Evolutionary conservation across 129 eudicot genomes (phyloP).

Genomic region (Artemisia annua): DNA sequence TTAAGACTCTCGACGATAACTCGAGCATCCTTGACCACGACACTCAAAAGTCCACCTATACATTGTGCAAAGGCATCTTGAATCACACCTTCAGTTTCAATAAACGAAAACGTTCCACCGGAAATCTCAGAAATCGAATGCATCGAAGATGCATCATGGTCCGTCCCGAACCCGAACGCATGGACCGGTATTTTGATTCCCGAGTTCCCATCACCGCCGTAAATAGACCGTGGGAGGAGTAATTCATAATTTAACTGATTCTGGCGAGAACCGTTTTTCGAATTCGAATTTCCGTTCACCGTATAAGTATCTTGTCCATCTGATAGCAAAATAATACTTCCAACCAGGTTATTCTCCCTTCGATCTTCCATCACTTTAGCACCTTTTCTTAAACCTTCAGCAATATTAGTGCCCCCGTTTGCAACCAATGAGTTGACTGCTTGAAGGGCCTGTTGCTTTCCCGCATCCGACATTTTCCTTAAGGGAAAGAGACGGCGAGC

Average conservation of each 20-base stretch:
- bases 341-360: slow-evolving; percentile 72
- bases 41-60: slow-evolving; percentile 87
- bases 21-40: slow-evolving; percentile 68
- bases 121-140: slow-evolving; percentile 79
- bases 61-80: slow-evolving; percentile 96
- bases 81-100: slow-evolving; percentile 75
- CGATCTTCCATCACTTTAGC: slow-evolving; percentile 84
- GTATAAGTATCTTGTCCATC: slow-evolving; percentile 90
- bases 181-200: slow-evolving; percentile 72
- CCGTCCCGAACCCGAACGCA: slow-evolving; percentile 76
- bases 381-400: slow-evolving; percentile 83
- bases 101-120: slow-evolving; percentile 86
- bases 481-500: slow-evolving; percentile 88
- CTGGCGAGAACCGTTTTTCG: slow-evolving; percentile 20
- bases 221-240: slow-evolving; percentile 59
- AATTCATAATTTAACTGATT: slow-evolving; percentile 37
- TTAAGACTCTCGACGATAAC: slow-evolving; percentile 51
- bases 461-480: slow-evolving; percentile 70
- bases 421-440: slow-evolving; percentile 81
- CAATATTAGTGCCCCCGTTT: slow-evolving; percentile 86
- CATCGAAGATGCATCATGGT: slow-evolving; percentile 79
- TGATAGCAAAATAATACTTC: slow-evolving; percentile 83
- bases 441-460: slow-evolving; percentile 65
- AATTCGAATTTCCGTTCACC: slow-evolving; percentile 32
- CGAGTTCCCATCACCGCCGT: slow-evolving; percentile 38